Base-by-base conservation (phyloP, 2,329 filamentous ascomycete species). In the Dothistroma pini region DNA sequence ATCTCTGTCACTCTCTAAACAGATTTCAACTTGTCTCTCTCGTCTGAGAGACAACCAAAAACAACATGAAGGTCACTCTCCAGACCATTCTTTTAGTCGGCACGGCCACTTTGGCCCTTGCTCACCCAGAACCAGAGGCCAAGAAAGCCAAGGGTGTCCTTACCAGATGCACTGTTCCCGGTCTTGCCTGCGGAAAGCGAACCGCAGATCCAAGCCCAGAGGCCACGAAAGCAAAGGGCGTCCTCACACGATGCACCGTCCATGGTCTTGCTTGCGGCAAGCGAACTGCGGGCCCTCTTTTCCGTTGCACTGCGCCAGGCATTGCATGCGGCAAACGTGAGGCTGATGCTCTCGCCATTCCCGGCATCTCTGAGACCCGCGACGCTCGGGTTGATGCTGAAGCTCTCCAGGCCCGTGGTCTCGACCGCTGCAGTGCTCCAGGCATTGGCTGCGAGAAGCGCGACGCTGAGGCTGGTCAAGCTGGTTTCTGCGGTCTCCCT, bases 251-350 rank as follows among this genome's bases (percentile, higher is more conserved):
- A 12, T 61, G 56, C 34, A 48, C 47, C 52, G 56, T 58, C 48
- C 56, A 32, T 19, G 56, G 55, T 29, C 4, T 19, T 5, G n/a
- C 44, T 19, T 57, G 55, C 55, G 34, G 34, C 22, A 57, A 57
- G 44, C 55, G 44, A 14, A 25, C 49, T 19, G 41, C 54, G 21
- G 34, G 6, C 25, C 25, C 34, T 4, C 41, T 44, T n/a, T 44
- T n/a, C 16, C 74, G 72, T 66, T 80, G 80, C 69, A 65, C 74
- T 63, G 69, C 72, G 38, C 71, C 71, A 35, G 78, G 79, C 35
- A 72, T 77, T 66, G 65, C 73, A 29, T 83, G 81, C 76, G 76
- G 72, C 76, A 48, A 80, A 69, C 21, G 77, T 67, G 56, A 74
- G 71, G 41, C 75, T 71, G 68, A 67, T 54, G 72, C n/a, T 75